phyloP scores from a whole-genome alignment of 1,139 yeast species.

The Candida tetrigidarum region DNA sequence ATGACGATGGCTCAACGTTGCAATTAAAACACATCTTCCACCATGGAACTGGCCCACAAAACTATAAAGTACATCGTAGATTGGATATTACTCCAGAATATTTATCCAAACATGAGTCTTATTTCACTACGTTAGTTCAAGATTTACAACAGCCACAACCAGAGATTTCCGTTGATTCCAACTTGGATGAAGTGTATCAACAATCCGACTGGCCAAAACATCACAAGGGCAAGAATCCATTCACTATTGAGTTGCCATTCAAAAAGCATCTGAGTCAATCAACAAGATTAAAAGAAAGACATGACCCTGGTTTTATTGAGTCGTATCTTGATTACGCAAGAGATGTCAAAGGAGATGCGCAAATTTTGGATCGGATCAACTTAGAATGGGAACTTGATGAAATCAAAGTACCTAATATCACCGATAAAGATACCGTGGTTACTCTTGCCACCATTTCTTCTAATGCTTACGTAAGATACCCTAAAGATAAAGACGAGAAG shows the following conservation, averaged over 20 bases:
- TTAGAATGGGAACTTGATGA: conserved; percentile 61
- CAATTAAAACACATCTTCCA: conserved; percentile 54
- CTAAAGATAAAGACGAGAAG: conserved; percentile 62
- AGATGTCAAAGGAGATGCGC: conserved; percentile 46
- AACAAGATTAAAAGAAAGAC: conserved; percentile 57
- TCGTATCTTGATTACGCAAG: conserved; percentile 65
- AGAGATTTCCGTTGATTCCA: conserved; percentile 14
- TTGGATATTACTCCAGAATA: conserved; percentile 51
- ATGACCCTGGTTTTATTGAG: conserved; percentile 66
- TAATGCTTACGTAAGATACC: conserved; percentile 85
- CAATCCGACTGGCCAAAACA: conserved; percentile 46
- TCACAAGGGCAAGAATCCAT: conserved; percentile 44
- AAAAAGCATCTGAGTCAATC: conserved; percentile 28
- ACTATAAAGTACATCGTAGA: conserved; percentile 42
- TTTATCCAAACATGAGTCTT: conserved; percentile 23
- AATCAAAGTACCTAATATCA: conserved; percentile 69
- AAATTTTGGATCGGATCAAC: conserved; percentile 40
- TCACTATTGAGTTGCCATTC: conserved; percentile 40
- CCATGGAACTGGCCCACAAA: conserved; percentile 47
- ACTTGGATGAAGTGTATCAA: conserved; percentile 31
- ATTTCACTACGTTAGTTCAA: conserved; percentile 12
- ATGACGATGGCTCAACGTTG: conserved; percentile 20
- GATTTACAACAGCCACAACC: conserved; percentile 13
- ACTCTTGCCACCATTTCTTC: conserved; percentile 86
- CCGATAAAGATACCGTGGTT: conserved; percentile 73